Evolutionary conservation across 306 rosid species (phyloP), one percentile per base, ranked within the genome.

Genomic region (Acacia crassicarpa): DNA sequence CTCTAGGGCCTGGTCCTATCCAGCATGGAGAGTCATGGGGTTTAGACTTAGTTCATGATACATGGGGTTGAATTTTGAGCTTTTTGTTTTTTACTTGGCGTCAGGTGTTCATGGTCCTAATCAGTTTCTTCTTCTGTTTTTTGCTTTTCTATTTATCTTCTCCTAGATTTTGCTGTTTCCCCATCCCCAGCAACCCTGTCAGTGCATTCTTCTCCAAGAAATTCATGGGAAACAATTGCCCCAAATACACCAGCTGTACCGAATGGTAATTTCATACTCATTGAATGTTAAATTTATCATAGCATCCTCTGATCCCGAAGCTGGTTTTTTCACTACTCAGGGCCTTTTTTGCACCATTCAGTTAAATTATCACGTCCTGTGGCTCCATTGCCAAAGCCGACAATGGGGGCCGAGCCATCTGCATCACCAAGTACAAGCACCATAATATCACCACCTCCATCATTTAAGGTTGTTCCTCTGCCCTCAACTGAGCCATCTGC

Each of bases 111-210:
- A 44, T 33, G 67, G 23, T 67, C 35, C 48, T 44, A 25, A 48
- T n/a, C 41, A 62, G 45, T 10, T 45, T 65, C 51, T 74, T 7
- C n/a, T 45, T 32, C 10, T 72, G 14, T 44, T 62, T 81, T 58
- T 40, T 51, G 25, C 8, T 56, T 80, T 3, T 72, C 30, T 58
- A 76, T 41, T 35, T 40, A 49, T 71, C 49, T 81, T 87, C 84
- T 77, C 70, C 70, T 80, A 90, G 97, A 89, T 17, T 86, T 83
- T 66, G 82, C 67, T 48, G 70, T 84, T 78, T 82, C 93, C 76
- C 92, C 92, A 45, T 86, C 94, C 62, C 93, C 92, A n/a, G 79
- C 83, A 73, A 77, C 65, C 66, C 74, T 78, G 23, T 77, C 85
- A 8, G 84, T 79, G 75, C 79, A 76, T 84, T 81, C 87, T 89